Evolutionary conservation across 257 asterid species (phyloP).

Genomic region (Haberlea rhodopensis): DNA sequence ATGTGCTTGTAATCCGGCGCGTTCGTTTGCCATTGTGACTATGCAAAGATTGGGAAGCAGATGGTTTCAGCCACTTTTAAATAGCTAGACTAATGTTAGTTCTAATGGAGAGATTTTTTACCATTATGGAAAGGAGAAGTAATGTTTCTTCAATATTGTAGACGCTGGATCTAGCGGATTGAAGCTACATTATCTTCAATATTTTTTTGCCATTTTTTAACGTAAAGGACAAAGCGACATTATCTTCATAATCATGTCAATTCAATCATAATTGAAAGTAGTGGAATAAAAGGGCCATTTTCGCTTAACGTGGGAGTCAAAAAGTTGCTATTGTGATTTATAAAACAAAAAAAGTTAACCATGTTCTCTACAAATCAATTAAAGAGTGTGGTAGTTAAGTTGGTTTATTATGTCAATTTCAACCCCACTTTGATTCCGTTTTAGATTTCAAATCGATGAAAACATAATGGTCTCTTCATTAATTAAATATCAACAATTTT

Average conservation of each 20-base stretch:
- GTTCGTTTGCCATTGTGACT: constrained; percentile 69
- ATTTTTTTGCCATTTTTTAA: too few species aligned
- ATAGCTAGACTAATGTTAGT: constrained; percentile 78
- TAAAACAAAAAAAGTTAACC: background rate
- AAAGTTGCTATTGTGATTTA: background rate
- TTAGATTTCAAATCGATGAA: too few species aligned
- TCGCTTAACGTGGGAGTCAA: too few species aligned
- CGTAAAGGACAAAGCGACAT: too few species aligned
- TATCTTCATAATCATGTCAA: too few species aligned
- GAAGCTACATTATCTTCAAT: too few species aligned
- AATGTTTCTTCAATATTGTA: constrained; percentile 55
- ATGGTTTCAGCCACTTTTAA: constrained; percentile 89
- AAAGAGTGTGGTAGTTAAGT: background rate
- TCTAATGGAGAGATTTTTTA: constrained; percentile 94
- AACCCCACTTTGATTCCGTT: background rate
- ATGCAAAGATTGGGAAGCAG: constrained; percentile 98
- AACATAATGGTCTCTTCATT: too few species aligned
- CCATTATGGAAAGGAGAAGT: constrained; percentile 57
- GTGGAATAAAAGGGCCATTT: background rate
- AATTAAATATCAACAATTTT: too few species aligned
- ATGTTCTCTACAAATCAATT: background rate
- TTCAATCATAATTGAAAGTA: too few species aligned
- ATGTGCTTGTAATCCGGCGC: constrained; percentile 79
- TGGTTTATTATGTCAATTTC: background rate
- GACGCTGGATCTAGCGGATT: constrained; percentile 65